Base-by-base conservation (phyloP, 2,329 filamentous ascomycete genomes). In the Aspergillus awamori region DNA sequence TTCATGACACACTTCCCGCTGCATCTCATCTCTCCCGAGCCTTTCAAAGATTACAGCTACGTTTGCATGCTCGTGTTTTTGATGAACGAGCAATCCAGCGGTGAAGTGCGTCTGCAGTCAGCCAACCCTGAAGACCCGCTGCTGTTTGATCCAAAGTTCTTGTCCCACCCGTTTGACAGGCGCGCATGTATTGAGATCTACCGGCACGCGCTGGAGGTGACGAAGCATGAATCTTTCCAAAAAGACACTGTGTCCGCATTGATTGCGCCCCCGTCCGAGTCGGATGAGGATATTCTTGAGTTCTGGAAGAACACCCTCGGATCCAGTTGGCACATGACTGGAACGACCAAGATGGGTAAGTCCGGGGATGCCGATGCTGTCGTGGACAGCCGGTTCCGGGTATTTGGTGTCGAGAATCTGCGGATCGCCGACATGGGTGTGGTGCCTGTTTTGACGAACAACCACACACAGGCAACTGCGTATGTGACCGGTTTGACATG, bases 261-360 rank as follows among this genome's bases (percentile, higher is more conserved):
- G 20, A 70, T 76, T 1, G 80, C 72, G 1, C 83, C 85, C 0
- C 67, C 76, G 13, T 79, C 79, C 11, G 79, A 81, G 0, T 80
- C 78, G 0, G 85, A 87, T 28, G 84, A 85, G 54, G 84, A 87
- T 60, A 75, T 89, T 11, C 61, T 79, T 26, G 77, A 78, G 15
- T 76, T 79, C 65, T 85, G 79, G 79, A 75, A 72, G 56, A 70
- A 80, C 28, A 80, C 72, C 24, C 73, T 78, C 17, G 76, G 71
- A 30, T 83, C 79, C 2, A 83, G 76, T 59, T 87, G 80, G 82
- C 85, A 84, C 69, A 86, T 81, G 81, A 83, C 78, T 0, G 82
- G 84, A 0, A 88, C 86, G 0, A 79, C 79, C 6, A 82, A 82
- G 69, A 88, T 88, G 85, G 86, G 85, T 0, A 79, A 74, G 62